phyloP scores from a whole-genome alignment of 257 asterid species.

The Cynanchum wilfordii region DNA sequence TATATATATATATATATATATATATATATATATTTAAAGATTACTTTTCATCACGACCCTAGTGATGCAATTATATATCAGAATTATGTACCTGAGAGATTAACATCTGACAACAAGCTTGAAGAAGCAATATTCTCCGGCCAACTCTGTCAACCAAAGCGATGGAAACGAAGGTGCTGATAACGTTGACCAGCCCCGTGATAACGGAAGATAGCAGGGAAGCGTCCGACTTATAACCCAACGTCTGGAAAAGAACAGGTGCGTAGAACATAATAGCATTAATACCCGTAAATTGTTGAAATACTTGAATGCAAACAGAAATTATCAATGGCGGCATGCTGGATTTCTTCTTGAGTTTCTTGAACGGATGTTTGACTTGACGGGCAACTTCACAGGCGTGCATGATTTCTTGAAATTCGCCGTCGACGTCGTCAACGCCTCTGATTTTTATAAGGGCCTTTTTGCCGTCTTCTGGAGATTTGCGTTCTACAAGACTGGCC shows the following conservation, averaged over 20 bases:
- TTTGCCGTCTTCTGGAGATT: constrained; percentile 31
- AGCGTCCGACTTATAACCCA: constrained; percentile 24
- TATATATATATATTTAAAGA: no score
- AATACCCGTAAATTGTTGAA: constrained; percentile 41
- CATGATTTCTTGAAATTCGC: constrained; percentile 44
- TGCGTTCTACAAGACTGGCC: constrained; percentile 52
- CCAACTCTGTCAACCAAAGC: constrained; percentile 27
- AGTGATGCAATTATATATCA: no score
- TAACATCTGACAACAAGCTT: constrained; percentile 36
- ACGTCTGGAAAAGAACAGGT: constrained; percentile 36
- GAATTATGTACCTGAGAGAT: constrained; percentile 26
- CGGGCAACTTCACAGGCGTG: constrained; percentile 42
- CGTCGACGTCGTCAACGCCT: constrained; percentile 52
- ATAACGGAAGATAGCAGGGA: constrained; percentile 27
- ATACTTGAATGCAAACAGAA: constrained; percentile 20
- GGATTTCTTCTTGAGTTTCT: constrained; percentile 29
- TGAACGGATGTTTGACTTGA: constrained; percentile 4
- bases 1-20: no score
- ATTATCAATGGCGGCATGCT: constrained; percentile 45
- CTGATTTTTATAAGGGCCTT: constrained; percentile 43
- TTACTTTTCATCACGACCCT: no score
- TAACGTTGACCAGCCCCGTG: constrained; percentile 30
- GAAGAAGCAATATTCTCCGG: constrained; percentile 34
- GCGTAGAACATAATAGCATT: constrained; percentile 47
- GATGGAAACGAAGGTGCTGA: constrained; percentile 31